Base-by-base conservation (phyloP, 2,329 filamentous ascomycete genomes). In the Verticillium dahliae region DNA sequence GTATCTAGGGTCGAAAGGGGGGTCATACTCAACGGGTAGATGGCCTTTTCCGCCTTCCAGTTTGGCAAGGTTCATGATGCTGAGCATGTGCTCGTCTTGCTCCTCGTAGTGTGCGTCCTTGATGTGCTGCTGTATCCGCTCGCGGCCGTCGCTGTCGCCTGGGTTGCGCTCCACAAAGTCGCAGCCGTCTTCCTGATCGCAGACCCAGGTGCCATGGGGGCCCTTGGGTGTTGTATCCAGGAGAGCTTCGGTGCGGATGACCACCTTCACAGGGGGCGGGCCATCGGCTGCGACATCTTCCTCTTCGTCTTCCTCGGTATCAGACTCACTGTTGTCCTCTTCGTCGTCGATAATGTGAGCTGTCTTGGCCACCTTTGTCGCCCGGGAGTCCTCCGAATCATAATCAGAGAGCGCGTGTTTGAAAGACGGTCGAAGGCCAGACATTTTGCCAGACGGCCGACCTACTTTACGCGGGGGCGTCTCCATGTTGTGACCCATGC, bases 181-280 rank as follows among this genome's bases (percentile, higher is more conserved):
- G 68, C 89, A 92, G 31, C 82, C 86, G 11, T 85, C 83, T 63
- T 88, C 80, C 22, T 55, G 41, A 4, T 82, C 81, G 68, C 89
- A 92, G 1, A 76, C 77, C 88, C 89, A 92, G 0, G 85, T 85
- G 60, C 87, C 83, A 62, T 85, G 80, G 0, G 85, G 83, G 0
- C 84, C 86, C 38, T 79, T 76, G 0, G 84, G 79, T 3, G 71
- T 73, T 7, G 76, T 74, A 4, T 80, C 79, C 0, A 82, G 83
- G 11, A 84, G 67, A 57, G 73, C 78, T 60, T 85, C 81, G 5
- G 81, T 76, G 33, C 77, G 76, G 10, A 85, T 74, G 13, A 82
- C 75, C 15, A 85, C 69, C 56, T 73, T 76, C 57, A 78, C 70
- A 2, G 73, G 72, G 39, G 68, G 67, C 6, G 60, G 60, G 18